Evolutionary conservation across 1,284 basidiomycete genomes (phyloP), one percentile per base, ranked within the genome.

Genomic region (Tylopilus orsonianus): DNA sequence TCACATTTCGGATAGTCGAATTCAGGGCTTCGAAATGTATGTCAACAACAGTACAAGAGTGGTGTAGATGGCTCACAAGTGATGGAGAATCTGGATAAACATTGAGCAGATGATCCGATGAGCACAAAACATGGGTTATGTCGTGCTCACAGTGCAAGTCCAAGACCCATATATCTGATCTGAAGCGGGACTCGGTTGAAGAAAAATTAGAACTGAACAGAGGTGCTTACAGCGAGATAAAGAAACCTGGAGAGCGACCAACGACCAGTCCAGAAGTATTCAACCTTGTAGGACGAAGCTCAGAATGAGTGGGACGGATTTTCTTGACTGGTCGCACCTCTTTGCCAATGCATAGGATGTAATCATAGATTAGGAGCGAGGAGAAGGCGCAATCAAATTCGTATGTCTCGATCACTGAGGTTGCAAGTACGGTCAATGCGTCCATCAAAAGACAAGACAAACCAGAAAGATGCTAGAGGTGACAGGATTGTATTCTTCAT

Each of bases 241-340:
- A 56, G 49, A 26, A 47, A 0, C 20, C 36, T 32, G 20, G 53
- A 53, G 14, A 53, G 54, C 5, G 50, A 43, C 49, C 43, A 54
- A 4, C 41, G 4, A 23, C 19, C 36, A 22, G 48, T 18, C 53
- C 48, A 55, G 27, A 57, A 42, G 46, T 40, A 42, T 14, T 52
- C 50, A n/a, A 53, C 33, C 53, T 54, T 22, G 23, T n/a, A 7
- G 22, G 26, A 23, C 18, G 14, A 33, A 12, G 37, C 6, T 52
- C 9, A 10, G 19, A 16, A 24, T 5, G 33, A 23, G 52, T 7
- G 12, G 19, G 35, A 33, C 9, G 33, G 22, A 2, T 8, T 16
- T 0, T 5, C 26, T 24, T n/a, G 8, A n/a, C 12, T n/a, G 7
- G 24, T 22, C 40, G 24, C 22, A 48, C 53, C 49, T 54, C 53